A percentile compares a stretch with the other conserved stretches of the same genome.
Conservation (phyloP, 352 stramenopile species). For the Phytophthora ohioensis region DNA sequence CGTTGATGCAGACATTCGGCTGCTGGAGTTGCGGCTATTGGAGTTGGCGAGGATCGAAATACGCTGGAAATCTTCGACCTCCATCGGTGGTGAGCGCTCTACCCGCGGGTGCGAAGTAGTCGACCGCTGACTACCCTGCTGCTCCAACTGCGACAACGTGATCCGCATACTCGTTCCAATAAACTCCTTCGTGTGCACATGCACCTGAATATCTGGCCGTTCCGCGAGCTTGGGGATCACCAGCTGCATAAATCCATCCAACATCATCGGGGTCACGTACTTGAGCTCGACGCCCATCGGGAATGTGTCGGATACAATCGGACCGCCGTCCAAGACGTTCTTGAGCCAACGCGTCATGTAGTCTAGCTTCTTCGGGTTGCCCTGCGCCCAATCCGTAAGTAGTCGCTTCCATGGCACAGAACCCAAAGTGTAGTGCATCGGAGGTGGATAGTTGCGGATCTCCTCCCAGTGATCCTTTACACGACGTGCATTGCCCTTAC, state of each 20-base stretch:
- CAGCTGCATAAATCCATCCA: slow-evolving; percentile 91
- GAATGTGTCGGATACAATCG: slow-evolving; percentile 89
- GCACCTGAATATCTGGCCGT: slow-evolving; percentile 83
- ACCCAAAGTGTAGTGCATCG: slow-evolving; percentile 86
- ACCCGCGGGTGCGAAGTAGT: slow-evolving; percentile 25
- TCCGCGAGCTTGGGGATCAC: slow-evolving; percentile 90
- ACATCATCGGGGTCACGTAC: slow-evolving; percentile 92
- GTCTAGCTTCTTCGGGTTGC: slow-evolving; percentile 91
- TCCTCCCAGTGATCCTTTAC: slow-evolving; percentile 92
- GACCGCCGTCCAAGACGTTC: slow-evolving; percentile 86
- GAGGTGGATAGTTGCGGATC: slow-evolving; percentile 84
- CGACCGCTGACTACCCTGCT: slow-evolving; percentile 17
- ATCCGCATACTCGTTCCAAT: slow-evolving; percentile 92
- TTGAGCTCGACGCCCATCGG: slow-evolving; percentile 91
- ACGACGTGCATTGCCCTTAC: slow-evolving; percentile 79
- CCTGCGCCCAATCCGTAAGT: slow-evolving; percentile 88
- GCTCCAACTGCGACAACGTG: slow-evolving; percentile 75
- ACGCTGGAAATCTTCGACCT: slow-evolving; percentile 75
- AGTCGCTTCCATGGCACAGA: slow-evolving; percentile 89
- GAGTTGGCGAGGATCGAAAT: slow-evolving; percentile 71
- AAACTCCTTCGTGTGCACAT: slow-evolving; percentile 92
- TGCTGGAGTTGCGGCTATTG: slow-evolving; percentile 43
- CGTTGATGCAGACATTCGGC: slow-evolving; percentile 58
- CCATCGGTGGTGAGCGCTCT: slow-evolving; percentile 51
- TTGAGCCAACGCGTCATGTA: slow-evolving; percentile 92